Percentiles rank a stretch among this genome's conserved stretches.
Conservation (phyloP, 2,329 filamentous ascomycete genomes). For the Biscogniauxia sp. region DNA sequence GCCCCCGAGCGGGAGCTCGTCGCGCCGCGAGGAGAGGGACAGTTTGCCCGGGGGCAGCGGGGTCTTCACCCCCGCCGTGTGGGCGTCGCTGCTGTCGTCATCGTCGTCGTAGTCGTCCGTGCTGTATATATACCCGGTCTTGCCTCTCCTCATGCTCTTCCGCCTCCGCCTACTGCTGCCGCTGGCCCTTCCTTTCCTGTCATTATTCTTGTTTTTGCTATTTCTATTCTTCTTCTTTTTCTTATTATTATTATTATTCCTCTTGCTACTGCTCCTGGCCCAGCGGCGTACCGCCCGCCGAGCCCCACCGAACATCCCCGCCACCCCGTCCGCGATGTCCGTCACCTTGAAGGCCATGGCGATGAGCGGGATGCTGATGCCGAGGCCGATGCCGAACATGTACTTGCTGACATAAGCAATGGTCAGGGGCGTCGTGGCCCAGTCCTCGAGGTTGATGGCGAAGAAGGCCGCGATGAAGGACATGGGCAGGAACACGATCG, state of each 20-base stretch:
- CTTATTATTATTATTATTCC: too few species aligned
- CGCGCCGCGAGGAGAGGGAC: background rate
- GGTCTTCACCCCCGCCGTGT: background rate
- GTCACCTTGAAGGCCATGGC: constrained; percentile 37
- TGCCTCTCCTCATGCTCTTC: background rate
- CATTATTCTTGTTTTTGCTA: too few species aligned
- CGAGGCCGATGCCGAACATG: constrained; percentile 45
- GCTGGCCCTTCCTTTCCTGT: too few species aligned
- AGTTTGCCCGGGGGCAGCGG: background rate
- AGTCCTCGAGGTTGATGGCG: constrained; percentile 46
- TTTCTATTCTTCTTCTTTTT: too few species aligned
- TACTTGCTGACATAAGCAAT: constrained; percentile 53
- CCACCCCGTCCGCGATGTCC: constrained; percentile 31
- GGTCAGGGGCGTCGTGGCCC: constrained; percentile 38
- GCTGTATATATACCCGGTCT: background rate
- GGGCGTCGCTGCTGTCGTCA: background rate
- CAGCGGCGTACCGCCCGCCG: too few species aligned
- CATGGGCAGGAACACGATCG: constrained; percentile 44
- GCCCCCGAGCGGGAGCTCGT: background rate
- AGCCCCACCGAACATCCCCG: background rate
- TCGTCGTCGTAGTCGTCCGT: background rate
- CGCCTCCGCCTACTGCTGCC: too few species aligned
- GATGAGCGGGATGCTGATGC: constrained; percentile 38
- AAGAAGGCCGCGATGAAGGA: constrained; percentile 44
- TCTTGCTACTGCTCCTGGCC: background rate